Conservation (phyloP, 2,329 filamentous ascomycete species). For the Thelonectria olida region DNA sequence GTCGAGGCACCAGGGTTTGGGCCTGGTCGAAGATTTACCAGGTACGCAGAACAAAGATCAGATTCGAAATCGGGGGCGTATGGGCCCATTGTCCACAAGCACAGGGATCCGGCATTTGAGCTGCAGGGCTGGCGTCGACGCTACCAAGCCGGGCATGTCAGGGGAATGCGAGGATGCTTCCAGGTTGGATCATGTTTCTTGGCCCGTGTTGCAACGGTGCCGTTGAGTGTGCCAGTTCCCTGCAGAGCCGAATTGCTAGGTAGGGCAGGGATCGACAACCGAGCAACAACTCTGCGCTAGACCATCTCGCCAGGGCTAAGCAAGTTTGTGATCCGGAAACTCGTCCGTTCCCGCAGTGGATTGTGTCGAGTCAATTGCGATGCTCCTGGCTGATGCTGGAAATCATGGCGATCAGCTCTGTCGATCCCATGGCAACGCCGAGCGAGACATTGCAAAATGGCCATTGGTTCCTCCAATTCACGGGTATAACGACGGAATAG, state of each 20-base stretch:
- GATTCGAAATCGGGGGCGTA: slow-evolving; percentile 16
- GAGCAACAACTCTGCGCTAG: not conserved
- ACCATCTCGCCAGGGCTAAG: not conserved
- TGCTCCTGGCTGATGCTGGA: not conserved
- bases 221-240: too few relatives aligned
- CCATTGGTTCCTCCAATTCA: too few relatives aligned
- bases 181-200: too few relatives aligned
- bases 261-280: slow-evolving; percentile 7
- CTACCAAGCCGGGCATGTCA: not conserved
- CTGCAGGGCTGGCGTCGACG: slow-evolving; percentile 4
- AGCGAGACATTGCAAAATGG: not conserved
- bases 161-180: slow-evolving; percentile 8
- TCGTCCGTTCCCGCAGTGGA: slow-evolving; percentile 1
- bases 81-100: slow-evolving; percentile 3
- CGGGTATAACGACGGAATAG: not conserved
- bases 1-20: not conserved
- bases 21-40: not conserved
- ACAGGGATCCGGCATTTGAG: slow-evolving; percentile 7
- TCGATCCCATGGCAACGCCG: slow-evolving; percentile 4
- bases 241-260: too few relatives aligned
- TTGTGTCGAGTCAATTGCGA: slow-evolving; percentile 1
- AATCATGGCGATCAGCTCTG: not conserved
- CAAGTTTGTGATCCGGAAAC: slow-evolving; percentile 12
- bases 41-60: slow-evolving; percentile 7
- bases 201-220: too few relatives aligned